Evolutionary conservation across 2,329 filamentous ascomycete species (phyloP), one percentile per base, ranked within the genome.

Genomic region (Periconia macrospinosa): DNA sequence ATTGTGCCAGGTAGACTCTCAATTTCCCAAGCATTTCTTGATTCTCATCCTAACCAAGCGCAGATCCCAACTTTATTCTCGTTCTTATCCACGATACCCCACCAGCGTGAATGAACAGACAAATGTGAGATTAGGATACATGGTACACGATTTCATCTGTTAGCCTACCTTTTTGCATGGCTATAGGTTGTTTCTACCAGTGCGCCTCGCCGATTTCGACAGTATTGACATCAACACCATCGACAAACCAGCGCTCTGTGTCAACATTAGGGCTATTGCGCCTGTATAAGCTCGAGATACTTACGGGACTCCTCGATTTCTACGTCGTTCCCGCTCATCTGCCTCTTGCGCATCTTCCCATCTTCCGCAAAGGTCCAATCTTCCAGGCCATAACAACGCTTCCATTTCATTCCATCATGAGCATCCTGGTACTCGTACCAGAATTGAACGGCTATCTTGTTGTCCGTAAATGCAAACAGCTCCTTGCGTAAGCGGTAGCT

Each of bases 391-490:
- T 95, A 95, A 43, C 88, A 92, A n/a, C 90, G 81, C 55, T 68
- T 68, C 66, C 91, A 96, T 70, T 90, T 78, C 75, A 78, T 74
- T 8, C 71, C 86, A 37, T 88, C 87, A 1, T 79, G 63, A 8
- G 75, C 75, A 65, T 93, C 89, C 58, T 86, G 82, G 75, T 86
- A 92, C 73, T 95, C 88, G 66, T 93, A 95, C 91, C 91, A 95
- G 71, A 94, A 95, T 68, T 96, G 90, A 19, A 95, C 91, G 1
- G 91, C 91, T 59, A 92, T 93, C 74, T 85, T 88, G 72, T 93
- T 79, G 37, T 86, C 86, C 0, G 76, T 80, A 66, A 91, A 94
- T 1, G 89, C 81, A 72, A 95, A 96, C 1, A 96, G 78, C 69
- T 96, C 91, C 72, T 96, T 95, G 50, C 91, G 83, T 50, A 96